These are phyloP conservation scores for Penicillium decumbens DNA, from an alignment of 2,329 filamentous ascomycete species.

Conservation along the genomic window DNA sequence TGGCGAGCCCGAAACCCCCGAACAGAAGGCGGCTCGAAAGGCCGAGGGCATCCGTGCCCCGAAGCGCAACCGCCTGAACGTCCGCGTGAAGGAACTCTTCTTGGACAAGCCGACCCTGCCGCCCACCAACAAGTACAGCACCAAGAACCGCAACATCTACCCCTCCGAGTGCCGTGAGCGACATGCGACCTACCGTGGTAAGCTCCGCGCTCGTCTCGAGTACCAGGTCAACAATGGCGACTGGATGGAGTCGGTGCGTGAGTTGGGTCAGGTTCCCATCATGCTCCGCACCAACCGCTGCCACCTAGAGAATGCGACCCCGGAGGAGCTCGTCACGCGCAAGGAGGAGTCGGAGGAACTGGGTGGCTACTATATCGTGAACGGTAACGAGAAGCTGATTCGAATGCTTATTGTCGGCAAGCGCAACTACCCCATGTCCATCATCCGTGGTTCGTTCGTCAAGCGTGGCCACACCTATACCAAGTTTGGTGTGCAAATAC, in stretches of 20 bases:
- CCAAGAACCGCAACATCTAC: slow-evolving; percentile 74
- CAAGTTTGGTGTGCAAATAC: slow-evolving; percentile 81
- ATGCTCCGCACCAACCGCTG: slow-evolving; percentile 94
- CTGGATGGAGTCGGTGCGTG: slow-evolving; percentile 73
- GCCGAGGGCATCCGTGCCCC: slow-evolving; percentile 55
- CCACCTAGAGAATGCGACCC: slow-evolving; percentile 80
- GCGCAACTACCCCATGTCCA: slow-evolving; percentile 93
- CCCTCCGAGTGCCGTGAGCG: slow-evolving; percentile 93
- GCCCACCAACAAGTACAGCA: slow-evolving; percentile 73
- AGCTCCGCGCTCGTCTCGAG: slow-evolving; percentile 75
- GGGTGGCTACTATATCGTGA: slow-evolving; percentile 95
- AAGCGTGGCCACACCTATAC: slow-evolving; percentile 85
- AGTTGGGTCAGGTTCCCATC: slow-evolving; percentile 83
- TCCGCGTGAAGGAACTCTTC: slow-evolving; percentile 75
- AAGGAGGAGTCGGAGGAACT: slow-evolving; percentile 97
- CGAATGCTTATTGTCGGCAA: slow-evolving; percentile 85
- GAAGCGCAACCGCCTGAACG: slow-evolving; percentile 66
- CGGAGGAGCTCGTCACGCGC: slow-evolving; percentile 71
- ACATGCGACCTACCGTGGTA: slow-evolving; percentile 85
- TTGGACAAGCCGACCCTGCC: slow-evolving; percentile 79
- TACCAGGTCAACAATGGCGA: slow-evolving; percentile 84
- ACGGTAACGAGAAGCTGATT: slow-evolving; percentile 95
- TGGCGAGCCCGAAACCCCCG: slow-evolving; percentile 53
- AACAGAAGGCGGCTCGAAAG: slow-evolving; percentile 36
- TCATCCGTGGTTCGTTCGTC: slow-evolving; percentile 81